Conservation (phyloP, 352 stramenopile species). For the Globisporangium spiculum region DNA sequence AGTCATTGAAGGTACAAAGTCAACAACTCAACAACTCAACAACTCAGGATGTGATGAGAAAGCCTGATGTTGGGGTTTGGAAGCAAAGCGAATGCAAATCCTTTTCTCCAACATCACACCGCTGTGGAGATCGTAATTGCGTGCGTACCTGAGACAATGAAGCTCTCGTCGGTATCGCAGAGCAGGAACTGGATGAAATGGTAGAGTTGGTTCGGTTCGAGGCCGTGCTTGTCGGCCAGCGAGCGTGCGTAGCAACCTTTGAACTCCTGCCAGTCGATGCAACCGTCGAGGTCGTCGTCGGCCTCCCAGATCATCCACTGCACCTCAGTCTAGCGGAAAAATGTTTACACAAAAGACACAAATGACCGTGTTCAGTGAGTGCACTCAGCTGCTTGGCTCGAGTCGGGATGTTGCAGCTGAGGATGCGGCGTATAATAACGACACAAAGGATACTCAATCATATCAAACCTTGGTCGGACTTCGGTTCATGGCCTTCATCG, state of each 20-base stretch:
- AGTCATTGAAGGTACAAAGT: background rate
- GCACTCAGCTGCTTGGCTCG: background rate
- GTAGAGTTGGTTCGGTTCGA: constrained; percentile 93
- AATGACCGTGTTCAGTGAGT: background rate
- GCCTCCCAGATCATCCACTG: constrained; percentile 97
- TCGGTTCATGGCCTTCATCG: constrained; percentile 37
- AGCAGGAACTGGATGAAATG: constrained; percentile 95
- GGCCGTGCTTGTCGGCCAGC: constrained; percentile 86
- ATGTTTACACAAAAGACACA: background rate
- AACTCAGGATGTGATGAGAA: background rate
- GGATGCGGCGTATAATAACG: background rate
- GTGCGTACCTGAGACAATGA: constrained; percentile 71
- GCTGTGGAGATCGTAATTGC: background rate
- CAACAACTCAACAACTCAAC: too few species aligned
- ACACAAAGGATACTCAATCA: background rate
- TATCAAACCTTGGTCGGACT: constrained; percentile 28
- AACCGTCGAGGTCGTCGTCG: constrained; percentile 94
- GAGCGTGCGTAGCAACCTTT: constrained; percentile 90
- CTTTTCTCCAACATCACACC: background rate
- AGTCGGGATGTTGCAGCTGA: background rate
- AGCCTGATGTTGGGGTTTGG: background rate
- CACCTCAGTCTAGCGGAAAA: constrained; percentile 68
- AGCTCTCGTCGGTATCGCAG: constrained; percentile 89
- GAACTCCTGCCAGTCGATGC: constrained; percentile 92
- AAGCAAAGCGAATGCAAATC: background rate